A percentile compares a stretch with the other conserved stretches of the same genome.
Conservation (phyloP, 2,329 filamentous ascomycete species). For the Fusarium siculi region DNA sequence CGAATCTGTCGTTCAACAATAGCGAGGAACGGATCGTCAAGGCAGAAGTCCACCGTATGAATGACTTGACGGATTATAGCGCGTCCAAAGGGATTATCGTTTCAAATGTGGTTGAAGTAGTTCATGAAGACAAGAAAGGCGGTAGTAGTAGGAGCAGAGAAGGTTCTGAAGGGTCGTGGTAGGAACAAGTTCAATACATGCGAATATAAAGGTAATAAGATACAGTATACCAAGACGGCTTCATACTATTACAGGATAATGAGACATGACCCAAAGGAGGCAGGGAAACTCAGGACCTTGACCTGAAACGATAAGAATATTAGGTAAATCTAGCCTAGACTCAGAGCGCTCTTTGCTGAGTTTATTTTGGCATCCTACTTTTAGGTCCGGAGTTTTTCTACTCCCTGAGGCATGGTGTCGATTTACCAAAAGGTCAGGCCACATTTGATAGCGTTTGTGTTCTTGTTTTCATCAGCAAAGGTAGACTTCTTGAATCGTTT, state of each 20-base stretch:
- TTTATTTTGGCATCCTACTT: too few relatives aligned
- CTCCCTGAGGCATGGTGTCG: too few relatives aligned
- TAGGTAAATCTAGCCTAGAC: too few relatives aligned
- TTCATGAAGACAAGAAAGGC: slow-evolving; percentile 36
- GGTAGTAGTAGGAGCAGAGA: slow-evolving; percentile 1
- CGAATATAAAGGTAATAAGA: rapidly evolving
- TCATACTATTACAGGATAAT: rapidly evolving
- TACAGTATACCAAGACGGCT: neutral
- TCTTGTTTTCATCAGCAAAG: neutral
- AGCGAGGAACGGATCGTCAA: slow-evolving; percentile 55
- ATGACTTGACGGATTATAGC: slow-evolving; percentile 16
- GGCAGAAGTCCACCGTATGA: slow-evolving; percentile 53
- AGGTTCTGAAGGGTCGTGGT: slow-evolving; percentile 25
- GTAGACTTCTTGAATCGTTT: neutral
- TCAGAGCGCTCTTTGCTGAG: too few relatives aligned
- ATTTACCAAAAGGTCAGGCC: neutral
- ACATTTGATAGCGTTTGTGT: neutral
- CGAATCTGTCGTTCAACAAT: slow-evolving; percentile 52
- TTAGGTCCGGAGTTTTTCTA: too few relatives aligned
- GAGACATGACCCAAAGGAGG: neutral
- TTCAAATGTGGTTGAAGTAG: slow-evolving; percentile 54
- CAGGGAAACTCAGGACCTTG: neutral
- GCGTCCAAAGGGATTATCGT: slow-evolving; percentile 51
- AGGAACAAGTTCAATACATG: neutral
- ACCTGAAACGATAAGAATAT: too few relatives aligned